Percentiles rank a stretch among this genome's conserved stretches.
These are phyloP conservation scores for Salix suchowensis DNA, from an alignment of 345 rosid species.

Conservation along the genomic window DNA sequence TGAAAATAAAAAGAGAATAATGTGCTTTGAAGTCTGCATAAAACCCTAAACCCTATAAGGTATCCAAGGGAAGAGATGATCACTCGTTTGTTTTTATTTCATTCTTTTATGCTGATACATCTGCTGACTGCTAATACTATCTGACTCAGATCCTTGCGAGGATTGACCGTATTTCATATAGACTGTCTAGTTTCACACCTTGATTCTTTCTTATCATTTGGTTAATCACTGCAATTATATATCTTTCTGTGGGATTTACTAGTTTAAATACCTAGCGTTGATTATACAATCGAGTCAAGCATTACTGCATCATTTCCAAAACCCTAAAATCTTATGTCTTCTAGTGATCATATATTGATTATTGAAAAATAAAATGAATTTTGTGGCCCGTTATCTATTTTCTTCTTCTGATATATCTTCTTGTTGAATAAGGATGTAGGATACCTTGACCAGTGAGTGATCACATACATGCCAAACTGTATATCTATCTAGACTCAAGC, in stretches of 20 bases:
- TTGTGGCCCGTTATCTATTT: neutral
- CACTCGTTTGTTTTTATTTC: neutral
- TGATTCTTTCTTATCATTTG: neutral
- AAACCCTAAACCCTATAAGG: neutral
- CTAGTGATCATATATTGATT: neutral
- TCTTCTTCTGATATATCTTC: neutral
- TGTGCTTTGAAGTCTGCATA: neutral
- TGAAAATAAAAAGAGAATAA: neutral
- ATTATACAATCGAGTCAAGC: neutral
- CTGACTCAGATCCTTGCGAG: neutral
- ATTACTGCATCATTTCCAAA: neutral
- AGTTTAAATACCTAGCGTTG: no score
- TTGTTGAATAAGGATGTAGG: no score
- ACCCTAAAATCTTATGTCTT: neutral
- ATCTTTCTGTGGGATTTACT: neutral
- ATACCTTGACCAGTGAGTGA: no score
- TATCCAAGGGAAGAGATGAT: slow-evolving; percentile 9
- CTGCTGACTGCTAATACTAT: neutral
- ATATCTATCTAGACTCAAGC: no score
- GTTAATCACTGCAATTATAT: neutral
- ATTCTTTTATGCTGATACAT: neutral
- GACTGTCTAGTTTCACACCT: no score
- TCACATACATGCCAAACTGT: no score
- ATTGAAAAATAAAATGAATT: neutral
- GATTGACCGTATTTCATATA: neutral